Conservation (phyloP, 495 filamentous ascomycete species). For the Neurospora sp. region DNA sequence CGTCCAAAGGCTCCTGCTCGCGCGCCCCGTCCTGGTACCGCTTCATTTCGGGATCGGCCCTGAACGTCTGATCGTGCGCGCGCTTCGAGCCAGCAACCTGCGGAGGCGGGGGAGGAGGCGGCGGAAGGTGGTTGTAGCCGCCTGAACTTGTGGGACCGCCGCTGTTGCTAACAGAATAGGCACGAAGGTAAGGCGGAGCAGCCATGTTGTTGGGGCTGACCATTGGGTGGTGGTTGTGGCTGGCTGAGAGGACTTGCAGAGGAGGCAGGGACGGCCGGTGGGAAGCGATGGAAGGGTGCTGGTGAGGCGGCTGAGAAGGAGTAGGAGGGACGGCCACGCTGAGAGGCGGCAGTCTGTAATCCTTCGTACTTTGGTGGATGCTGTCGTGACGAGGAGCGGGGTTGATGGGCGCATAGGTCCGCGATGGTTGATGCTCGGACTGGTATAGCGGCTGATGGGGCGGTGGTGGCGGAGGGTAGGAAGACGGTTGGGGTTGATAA, state of each 20-base stretch:
- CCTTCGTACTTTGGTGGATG: slow-evolving; percentile 1
- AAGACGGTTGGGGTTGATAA: slow-evolving; percentile 15
- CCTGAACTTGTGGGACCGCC: slow-evolving; percentile 8
- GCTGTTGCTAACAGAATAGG: slow-evolving; percentile 1
- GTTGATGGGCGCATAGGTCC: slow-evolving; percentile 18
- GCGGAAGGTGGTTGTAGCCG: not conserved
- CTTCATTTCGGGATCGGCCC: slow-evolving; percentile 1
- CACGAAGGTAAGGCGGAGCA: not conserved
- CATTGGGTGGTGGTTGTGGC: slow-evolving; percentile 1
- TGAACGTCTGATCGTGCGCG: slow-evolving; percentile 17
- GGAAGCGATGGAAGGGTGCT: slow-evolving; percentile 1
- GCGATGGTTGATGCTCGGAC: slow-evolving; percentile 17
- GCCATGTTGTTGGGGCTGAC: slow-evolving; percentile 5
- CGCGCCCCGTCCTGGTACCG: slow-evolving; percentile 20
- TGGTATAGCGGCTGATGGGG: slow-evolving; percentile 27
- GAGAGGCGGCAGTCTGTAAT: slow-evolving; percentile 4
- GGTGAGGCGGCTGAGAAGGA: not conserved
- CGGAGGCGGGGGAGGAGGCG: slow-evolving; percentile 4
- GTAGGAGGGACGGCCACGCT: slow-evolving; percentile 10
- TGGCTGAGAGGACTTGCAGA: slow-evolving; percentile 3
- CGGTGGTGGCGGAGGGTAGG: slow-evolving; percentile 32
- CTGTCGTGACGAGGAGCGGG: slow-evolving; percentile 19
- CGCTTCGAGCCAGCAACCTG: slow-evolving; percentile 22
- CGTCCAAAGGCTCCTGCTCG: slow-evolving; percentile 11
- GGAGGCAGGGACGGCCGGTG: slow-evolving; percentile 10